phyloP scores from a whole-genome alignment of 495 filamentous ascomycete genomes.

The Aspergillus ellipticus region DNA sequence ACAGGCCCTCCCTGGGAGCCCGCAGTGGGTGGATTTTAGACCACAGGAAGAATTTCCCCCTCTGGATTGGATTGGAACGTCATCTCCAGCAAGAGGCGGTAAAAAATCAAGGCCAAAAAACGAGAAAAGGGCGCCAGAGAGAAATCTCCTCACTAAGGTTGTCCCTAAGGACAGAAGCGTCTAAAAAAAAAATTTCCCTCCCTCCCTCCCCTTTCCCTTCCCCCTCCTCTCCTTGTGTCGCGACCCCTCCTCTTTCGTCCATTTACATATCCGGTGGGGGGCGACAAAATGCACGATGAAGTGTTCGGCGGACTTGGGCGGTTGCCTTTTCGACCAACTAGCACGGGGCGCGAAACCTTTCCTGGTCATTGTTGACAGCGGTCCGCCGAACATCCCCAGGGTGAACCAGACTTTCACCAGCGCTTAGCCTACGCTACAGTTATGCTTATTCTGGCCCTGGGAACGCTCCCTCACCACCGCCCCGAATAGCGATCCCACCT shows the following conservation, averaged over 20 bases:
- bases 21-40: neutral
- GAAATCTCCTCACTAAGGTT: neutral
- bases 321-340: conserved; percentile 16
- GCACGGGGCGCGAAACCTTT: conserved; percentile 7
- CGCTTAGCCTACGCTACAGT: conserved; percentile 27
- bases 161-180: too few relatives aligned
- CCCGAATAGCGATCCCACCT: too few relatives aligned
- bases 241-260: conserved; percentile 4
- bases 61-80: neutral
- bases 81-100: neutral
- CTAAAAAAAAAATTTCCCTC: neutral
- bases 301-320: conserved; percentile 18
- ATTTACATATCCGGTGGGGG: conserved; percentile 12
- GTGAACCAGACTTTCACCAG: conserved; percentile 23
- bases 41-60: neutral
- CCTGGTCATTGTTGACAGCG: conserved; percentile 10
- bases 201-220: neutral
- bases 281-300: conserved; percentile 23
- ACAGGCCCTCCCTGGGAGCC: neutral
- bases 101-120: conserved; percentile 2
- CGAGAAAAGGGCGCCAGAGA: neutral
- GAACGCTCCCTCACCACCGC: neutral
- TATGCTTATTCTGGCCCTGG: conserved; percentile 27
- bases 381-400: conserved; percentile 18
- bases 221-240: neutral